A percentile compares a stretch with the other conserved stretches of the same genome.
Evolutionary conservation across 1,139 yeast species (phyloP).

Genomic region (Sugiyamaella neomexicana): DNA sequence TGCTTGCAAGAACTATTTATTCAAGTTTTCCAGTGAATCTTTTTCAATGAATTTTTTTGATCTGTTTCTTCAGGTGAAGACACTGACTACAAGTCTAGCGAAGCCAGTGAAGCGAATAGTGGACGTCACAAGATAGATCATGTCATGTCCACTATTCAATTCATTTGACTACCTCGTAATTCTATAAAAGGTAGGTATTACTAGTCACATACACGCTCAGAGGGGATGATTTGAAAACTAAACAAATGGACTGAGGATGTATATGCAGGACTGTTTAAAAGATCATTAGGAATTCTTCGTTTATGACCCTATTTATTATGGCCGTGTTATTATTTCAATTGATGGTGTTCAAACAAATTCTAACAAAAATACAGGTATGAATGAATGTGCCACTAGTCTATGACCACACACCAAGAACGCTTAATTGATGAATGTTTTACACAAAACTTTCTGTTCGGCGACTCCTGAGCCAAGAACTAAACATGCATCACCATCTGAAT

Average conservation of each 20-base stretch:
- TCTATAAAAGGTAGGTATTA: constrained; percentile 5
- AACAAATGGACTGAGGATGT: constrained; percentile 18
- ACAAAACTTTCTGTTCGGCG: constrained; percentile 22
- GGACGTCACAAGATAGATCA: no score
- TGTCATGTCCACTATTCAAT: no score
- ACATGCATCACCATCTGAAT: constrained; percentile 19
- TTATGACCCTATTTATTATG: constrained; percentile 46
- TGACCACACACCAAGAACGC: neutral
- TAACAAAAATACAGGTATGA: constrained; percentile 2
- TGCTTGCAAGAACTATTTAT: neutral
- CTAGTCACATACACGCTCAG: neutral
- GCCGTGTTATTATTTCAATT: no score
- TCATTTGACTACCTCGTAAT: no score
- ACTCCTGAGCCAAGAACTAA: constrained; percentile 18
- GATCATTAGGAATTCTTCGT: constrained; percentile 62
- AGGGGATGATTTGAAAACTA: constrained; percentile 17
- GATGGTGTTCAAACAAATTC: no score
- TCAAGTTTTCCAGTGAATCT: neutral
- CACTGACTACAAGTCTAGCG: no score
- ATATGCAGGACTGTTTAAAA: constrained; percentile 31
- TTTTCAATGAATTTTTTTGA: neutral
- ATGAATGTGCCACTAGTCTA: neutral
- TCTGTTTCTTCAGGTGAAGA: neutral
- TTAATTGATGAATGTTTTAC: constrained; percentile 21
- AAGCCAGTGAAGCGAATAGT: neutral